Conservation (phyloP, 345 rosid species). For the Clausena lansium region DNA sequence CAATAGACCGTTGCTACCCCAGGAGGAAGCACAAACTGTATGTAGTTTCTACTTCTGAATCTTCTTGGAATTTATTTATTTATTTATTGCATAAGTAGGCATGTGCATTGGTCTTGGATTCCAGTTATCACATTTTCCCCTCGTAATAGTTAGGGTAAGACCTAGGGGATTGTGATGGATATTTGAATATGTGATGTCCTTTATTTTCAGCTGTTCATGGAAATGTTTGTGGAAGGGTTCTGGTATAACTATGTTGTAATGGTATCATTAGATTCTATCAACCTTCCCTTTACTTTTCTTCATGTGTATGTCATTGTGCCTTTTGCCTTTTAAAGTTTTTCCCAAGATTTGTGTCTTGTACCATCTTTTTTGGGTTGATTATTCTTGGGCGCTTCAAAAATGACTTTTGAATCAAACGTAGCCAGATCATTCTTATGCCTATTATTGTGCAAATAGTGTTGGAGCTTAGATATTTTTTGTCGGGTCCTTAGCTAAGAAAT, state of each 20-base stretch:
- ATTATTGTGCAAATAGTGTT: background rate
- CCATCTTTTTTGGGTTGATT: background rate
- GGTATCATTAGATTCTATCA: background rate
- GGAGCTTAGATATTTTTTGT: background rate
- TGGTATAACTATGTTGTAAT: background rate
- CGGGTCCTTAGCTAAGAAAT: background rate
- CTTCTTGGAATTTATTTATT: background rate
- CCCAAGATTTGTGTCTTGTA: background rate
- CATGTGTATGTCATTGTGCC: background rate
- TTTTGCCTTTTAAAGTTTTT: background rate
- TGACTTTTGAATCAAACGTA: background rate
- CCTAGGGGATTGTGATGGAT: background rate
- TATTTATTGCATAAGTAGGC: background rate
- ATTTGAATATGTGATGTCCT: background rate
- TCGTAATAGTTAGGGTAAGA: background rate
- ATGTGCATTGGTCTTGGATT: background rate
- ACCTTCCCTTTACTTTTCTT: background rate
- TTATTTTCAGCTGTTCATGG: background rate
- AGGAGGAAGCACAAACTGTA: constrained; percentile 87
- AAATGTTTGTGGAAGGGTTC: background rate
- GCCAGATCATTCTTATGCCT: background rate
- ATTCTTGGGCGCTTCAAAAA: background rate
- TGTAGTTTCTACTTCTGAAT: constrained; percentile 8
- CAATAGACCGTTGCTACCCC: constrained; percentile 75
- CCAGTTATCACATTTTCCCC: background rate